A percentile compares a stretch with the other conserved stretches of the same genome.
Evolutionary conservation across 2,329 filamentous ascomycete species (phyloP).

Genomic region (Trichoderma oligosporum): DNA sequence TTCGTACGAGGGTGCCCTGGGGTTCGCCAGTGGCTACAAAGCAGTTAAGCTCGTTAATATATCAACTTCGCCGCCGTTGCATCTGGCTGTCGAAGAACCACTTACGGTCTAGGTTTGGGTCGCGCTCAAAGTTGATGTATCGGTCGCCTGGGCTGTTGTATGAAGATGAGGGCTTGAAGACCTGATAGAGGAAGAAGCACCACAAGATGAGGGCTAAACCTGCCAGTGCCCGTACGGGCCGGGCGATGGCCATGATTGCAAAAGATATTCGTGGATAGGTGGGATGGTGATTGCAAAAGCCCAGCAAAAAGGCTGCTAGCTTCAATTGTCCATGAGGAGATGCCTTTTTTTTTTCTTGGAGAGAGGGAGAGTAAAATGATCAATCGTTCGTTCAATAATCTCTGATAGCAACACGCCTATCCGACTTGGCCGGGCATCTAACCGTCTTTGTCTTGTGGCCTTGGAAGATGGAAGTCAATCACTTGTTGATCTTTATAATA

Average conservation of each 20-base stretch:
- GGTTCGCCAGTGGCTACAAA: conserved; percentile 75
- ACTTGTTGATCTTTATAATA: not conserved
- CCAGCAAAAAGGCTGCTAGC: not conserved
- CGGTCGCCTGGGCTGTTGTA: conserved; percentile 41
- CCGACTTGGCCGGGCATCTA: not conserved
- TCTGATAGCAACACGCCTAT: not conserved
- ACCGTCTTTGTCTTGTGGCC: not conserved
- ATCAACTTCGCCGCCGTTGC: not conserved
- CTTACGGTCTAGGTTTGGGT: conserved; percentile 86
- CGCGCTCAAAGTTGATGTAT: conserved; percentile 61
- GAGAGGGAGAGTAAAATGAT: not conserved
- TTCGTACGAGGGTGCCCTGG: conserved; percentile 68
- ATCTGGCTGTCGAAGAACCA: conserved; percentile 22
- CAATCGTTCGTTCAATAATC: not conserved
- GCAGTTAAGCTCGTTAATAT: conserved; percentile 20
- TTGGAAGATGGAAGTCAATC: not conserved
- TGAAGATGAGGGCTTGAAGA: conserved; percentile 58
- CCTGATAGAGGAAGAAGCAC: conserved; percentile 73
- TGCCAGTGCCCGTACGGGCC: conserved; percentile 76
- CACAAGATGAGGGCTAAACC: conserved; percentile 68
- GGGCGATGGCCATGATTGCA: conserved; percentile 74
- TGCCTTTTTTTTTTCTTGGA: not conserved
- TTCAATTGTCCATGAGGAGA: conserved; percentile 13
- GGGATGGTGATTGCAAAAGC: conserved; percentile 2
- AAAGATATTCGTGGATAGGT: not conserved